Evolutionary conservation across 2,329 filamentous ascomycete species (phyloP), one percentile per base, ranked within the genome.

Genomic region (Colletotrichum eremochloae): DNA sequence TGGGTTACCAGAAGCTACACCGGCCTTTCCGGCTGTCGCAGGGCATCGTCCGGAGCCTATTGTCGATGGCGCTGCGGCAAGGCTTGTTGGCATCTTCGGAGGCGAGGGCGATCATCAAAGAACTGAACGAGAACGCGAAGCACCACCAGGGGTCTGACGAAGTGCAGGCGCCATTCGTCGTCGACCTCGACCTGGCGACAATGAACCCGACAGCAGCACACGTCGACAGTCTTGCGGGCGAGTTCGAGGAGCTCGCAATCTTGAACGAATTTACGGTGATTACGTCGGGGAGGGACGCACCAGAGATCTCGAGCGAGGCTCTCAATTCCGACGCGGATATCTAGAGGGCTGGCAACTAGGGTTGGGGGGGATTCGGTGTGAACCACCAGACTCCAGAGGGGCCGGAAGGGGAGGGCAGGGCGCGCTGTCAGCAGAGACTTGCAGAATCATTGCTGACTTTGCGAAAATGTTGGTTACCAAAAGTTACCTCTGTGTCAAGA

Each of bases 171-270:
- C 63, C 63, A 1, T 67, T 71, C 20, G 9, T 50, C 4, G 24
- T 71, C 5, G 63, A 71, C 6, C 68, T 71, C 2, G 68, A 71
- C 14, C 56, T 71, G 1, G 58, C 56, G 3, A 11, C 66, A 24
- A 11, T 57, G 15, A 50, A 71, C 2, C 55, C 48, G 14, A 24
- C 14, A 42, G 68, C 68, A 8, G 68, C 68, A 11, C 7, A 56
- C 0, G 68, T 50, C 40, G 57, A 57, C 5, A 20, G 29, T 2
- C 15, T 71, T 24, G 68, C 68, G 11, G 68, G 56, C 0, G 63
- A 71, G 24, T 71, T 71, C 8, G 63, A 71, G 31, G 68, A 71
- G 33, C 64, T 71, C 6, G 68, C 68, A 18, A 67, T 71, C 20
- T 14, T 71, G 2, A 62, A 71, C 33, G 63, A 71, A 15, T 71